Percentiles rank a stretch among this genome's conserved stretches.
Conservation (phyloP, 371 early-diverging fungal genomes). For the Mortierella sp. region DNA sequence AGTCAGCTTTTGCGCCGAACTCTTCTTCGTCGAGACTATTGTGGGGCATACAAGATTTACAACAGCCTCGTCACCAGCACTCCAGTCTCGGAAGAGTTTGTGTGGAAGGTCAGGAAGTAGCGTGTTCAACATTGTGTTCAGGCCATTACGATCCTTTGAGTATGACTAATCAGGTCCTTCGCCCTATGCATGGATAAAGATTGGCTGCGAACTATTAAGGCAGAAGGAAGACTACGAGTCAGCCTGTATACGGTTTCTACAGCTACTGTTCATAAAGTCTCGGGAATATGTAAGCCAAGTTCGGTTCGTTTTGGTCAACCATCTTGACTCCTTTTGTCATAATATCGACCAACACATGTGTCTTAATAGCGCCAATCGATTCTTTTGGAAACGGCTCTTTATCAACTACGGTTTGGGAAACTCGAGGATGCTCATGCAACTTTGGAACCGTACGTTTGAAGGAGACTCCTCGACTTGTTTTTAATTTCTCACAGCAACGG, state of each 20-base stretch:
- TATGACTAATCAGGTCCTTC: neutral
- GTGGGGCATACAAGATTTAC: conserved; percentile 33
- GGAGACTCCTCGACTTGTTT: no score
- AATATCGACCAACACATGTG: no score
- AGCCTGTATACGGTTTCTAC: conserved; percentile 28
- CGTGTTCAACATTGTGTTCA: neutral
- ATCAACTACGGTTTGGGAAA: conserved; percentile 33
- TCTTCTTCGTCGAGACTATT: conserved; percentile 31
- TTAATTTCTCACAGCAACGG: no score
- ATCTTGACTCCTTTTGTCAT: no score
- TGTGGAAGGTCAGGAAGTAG: conserved; percentile 38
- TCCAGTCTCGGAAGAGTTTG: conserved; percentile 14
- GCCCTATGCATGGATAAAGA: conserved; percentile 9
- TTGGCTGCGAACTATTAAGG: conserved; percentile 37
- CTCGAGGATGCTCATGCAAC: conserved; percentile 29
- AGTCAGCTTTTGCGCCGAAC: conserved; percentile 27
- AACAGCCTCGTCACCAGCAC: conserved; percentile 2
- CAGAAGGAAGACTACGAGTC: conserved; percentile 34
- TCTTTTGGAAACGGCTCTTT: conserved; percentile 31
- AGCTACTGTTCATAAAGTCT: conserved; percentile 19
- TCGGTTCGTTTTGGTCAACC: neutral
- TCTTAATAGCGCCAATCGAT: conserved; percentile 32
- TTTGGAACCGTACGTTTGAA: conserved; percentile 45
- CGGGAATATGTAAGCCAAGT: conserved; percentile 17
- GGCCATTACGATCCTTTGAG: neutral